Evolutionary conservation across 2,329 filamentous ascomycete genomes (phyloP).

Genomic region (Herpomyces periplanetae): DNA sequence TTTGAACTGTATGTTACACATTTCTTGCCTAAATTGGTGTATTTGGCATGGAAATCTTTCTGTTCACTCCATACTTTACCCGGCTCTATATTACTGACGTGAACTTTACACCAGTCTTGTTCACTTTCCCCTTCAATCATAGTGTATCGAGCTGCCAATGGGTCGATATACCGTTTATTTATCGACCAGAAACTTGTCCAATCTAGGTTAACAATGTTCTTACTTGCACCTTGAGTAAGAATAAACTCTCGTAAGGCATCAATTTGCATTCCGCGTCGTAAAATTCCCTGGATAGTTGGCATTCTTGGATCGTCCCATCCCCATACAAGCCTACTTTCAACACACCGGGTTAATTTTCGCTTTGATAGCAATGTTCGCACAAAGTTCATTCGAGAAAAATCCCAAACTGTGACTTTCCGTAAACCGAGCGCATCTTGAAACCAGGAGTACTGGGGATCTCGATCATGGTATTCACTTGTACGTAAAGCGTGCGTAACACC

Average conservation of each 20-base stretch:
- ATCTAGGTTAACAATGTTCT: slow-evolving; percentile 49
- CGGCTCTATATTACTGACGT: slow-evolving; percentile 7
- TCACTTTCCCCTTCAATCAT: slow-evolving; percentile 28
- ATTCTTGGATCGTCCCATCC: slow-evolving; percentile 63
- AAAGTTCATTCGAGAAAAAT: slow-evolving; percentile 52
- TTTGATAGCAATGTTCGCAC: slow-evolving; percentile 46
- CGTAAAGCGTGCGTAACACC: slow-evolving; percentile 47
- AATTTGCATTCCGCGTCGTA: slow-evolving; percentile 37
- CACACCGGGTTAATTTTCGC: slow-evolving; percentile 47
- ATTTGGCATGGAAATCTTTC: slow-evolving; percentile 62
- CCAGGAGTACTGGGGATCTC: slow-evolving; percentile 58
- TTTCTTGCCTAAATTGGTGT: slow-evolving; percentile 44
- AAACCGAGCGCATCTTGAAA: slow-evolving; percentile 33
- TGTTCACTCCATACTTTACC: slow-evolving; percentile 18
- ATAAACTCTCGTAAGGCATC: slow-evolving; percentile 46
- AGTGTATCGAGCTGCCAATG: slow-evolving; percentile 29
- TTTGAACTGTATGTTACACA: slow-evolving; percentile 37
- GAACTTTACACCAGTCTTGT: slow-evolving; percentile 23
- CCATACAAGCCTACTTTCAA: slow-evolving; percentile 31
- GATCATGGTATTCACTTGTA: slow-evolving; percentile 55
- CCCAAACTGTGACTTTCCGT: slow-evolving; percentile 43
- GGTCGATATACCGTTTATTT: slow-evolving; percentile 53
- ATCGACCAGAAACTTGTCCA: slow-evolving; percentile 22
- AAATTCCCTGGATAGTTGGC: slow-evolving; percentile 44
- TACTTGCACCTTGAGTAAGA: slow-evolving; percentile 40